Percentiles rank a stretch among this genome's conserved stretches.
Conservation (phyloP, 768 basidiomycete genomes). For the Boletus sp. region DNA sequence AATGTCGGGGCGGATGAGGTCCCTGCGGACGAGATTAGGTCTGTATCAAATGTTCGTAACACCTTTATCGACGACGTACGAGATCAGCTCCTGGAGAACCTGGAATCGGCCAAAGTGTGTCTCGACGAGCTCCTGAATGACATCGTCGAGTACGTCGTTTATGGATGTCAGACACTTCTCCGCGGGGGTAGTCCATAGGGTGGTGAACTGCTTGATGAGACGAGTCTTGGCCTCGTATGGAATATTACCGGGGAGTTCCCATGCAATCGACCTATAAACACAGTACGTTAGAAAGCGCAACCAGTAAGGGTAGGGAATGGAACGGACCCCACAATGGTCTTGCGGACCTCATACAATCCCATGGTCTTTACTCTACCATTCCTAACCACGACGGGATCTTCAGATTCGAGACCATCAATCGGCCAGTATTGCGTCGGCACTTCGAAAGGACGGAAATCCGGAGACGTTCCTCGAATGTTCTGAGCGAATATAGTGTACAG, state of each 20-base stretch:
- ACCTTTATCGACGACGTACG: conserved; percentile 26
- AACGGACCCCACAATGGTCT: conserved; percentile 35
- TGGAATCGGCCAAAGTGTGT: conserved; percentile 41
- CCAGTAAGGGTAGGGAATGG: not conserved
- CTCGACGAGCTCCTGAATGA: conserved; percentile 28
- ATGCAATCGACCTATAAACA: conserved; percentile 35
- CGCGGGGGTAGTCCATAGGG: conserved; percentile 37
- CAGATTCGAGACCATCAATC: conserved; percentile 12
- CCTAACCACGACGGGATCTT: not conserved
- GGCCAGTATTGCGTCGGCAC: conserved; percentile 1
- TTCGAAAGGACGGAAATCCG: conserved; percentile 39
- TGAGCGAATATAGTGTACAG: conserved; percentile 34
- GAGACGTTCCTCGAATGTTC: conserved; percentile 37
- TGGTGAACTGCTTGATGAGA: conserved; percentile 35
- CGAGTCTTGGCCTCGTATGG: conserved; percentile 39
- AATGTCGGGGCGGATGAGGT: conserved; percentile 26
- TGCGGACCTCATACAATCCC: conserved; percentile 35
- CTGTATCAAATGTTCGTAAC: not conserved
- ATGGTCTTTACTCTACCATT: conserved; percentile 14
- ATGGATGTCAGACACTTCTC: conserved; percentile 34
- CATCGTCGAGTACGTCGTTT: conserved; percentile 28
- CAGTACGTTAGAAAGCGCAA: not conserved
- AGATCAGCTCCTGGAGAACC: conserved; percentile 32
- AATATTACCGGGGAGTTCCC: conserved; percentile 42
- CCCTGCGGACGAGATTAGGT: conserved; percentile 18